phyloP scores from a whole-genome alignment of 306 rosid genomes.

The Begonia masoniana region DNA sequence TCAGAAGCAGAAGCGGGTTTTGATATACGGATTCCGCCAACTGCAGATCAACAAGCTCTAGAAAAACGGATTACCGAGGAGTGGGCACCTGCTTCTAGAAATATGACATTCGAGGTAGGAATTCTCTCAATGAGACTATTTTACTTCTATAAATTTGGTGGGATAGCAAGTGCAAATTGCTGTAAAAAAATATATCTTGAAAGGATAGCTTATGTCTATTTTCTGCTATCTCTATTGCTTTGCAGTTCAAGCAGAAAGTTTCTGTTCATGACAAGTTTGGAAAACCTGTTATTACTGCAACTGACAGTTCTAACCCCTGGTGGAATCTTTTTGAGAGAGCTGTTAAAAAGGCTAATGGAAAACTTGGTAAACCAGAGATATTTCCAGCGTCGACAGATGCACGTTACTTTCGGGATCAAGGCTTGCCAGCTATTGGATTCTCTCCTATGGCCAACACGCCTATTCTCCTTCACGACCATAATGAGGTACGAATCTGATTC shows the following conservation, averaged over 20 bases:
- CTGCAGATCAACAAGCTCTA: slow-evolving; percentile 21
- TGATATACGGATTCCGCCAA: slow-evolving; percentile 85
- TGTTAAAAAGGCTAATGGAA: slow-evolving; percentile 57
- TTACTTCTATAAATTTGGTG: too few relatives aligned
- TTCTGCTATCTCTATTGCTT: slow-evolving; percentile 15
- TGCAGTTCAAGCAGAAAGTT: slow-evolving; percentile 68
- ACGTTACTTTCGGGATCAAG: slow-evolving; percentile 58
- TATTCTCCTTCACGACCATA: slow-evolving; percentile 83
- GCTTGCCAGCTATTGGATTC: slow-evolving; percentile 87
- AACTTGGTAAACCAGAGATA: slow-evolving; percentile 76
- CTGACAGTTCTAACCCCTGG: slow-evolving; percentile 81
- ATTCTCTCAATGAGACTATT: not conserved
- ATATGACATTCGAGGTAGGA: slow-evolving; percentile 71
- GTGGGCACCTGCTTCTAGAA: slow-evolving; percentile 66
- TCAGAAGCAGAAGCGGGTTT: slow-evolving; percentile 99
- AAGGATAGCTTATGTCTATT: slow-evolving; percentile 1
- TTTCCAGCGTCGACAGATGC: slow-evolving; percentile 86
- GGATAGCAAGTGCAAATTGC: too few relatives aligned
- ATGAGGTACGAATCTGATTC: slow-evolving; percentile 47
- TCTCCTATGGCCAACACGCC: slow-evolving; percentile 96
- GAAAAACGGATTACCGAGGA: slow-evolving; percentile 57
- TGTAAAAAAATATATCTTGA: too few relatives aligned
- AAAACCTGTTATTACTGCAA: slow-evolving; percentile 47
- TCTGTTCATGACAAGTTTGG: slow-evolving; percentile 33
- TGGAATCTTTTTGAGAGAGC: slow-evolving; percentile 75